These are phyloP conservation scores for Thalia dealbata DNA, from an alignment of 176 grass and related monocot species.

Conservation along the genomic window DNA sequence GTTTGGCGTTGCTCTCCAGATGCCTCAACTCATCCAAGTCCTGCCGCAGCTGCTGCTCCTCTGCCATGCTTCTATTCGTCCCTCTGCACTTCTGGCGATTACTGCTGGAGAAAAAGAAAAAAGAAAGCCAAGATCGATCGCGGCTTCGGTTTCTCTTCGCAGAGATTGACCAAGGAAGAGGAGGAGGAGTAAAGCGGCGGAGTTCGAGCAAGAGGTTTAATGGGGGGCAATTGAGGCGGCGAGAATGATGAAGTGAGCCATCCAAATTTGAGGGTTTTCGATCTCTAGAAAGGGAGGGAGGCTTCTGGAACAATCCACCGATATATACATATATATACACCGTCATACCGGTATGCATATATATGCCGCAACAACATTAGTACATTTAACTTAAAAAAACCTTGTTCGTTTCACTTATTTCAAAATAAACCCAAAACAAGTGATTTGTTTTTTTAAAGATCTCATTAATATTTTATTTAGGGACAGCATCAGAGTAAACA, in stretches of 20 bases:
- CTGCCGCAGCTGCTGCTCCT: conserved; percentile 40
- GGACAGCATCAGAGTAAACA: conserved; percentile 8
- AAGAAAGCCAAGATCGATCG: background rate
- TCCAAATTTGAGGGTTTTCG: background rate
- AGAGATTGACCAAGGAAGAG: background rate
- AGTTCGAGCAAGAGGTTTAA: background rate
- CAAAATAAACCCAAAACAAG: too few relatives aligned
- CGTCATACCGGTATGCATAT: too few relatives aligned
- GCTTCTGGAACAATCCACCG: conserved; percentile 34
- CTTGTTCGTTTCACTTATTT: too few relatives aligned
- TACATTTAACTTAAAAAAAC: too few relatives aligned
- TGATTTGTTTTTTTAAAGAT: too few relatives aligned
- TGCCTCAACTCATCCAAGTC: conserved; percentile 70
- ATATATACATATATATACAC: too few relatives aligned
- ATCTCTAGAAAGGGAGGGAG: conserved; percentile 38
- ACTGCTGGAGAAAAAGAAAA: background rate
- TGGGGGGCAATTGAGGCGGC: background rate
- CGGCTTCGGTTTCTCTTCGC: background rate
- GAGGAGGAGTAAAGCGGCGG: too few relatives aligned
- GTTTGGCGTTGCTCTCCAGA: conserved; percentile 56
- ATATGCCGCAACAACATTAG: too few relatives aligned
- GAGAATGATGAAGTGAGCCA: background rate
- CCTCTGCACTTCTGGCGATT: background rate
- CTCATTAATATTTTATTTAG: conserved; percentile 6
- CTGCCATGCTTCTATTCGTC: conserved; percentile 18